phyloP scores from a whole-genome alignment of 495 filamentous ascomycete genomes.

The Cercophora newfieldiana region DNA sequence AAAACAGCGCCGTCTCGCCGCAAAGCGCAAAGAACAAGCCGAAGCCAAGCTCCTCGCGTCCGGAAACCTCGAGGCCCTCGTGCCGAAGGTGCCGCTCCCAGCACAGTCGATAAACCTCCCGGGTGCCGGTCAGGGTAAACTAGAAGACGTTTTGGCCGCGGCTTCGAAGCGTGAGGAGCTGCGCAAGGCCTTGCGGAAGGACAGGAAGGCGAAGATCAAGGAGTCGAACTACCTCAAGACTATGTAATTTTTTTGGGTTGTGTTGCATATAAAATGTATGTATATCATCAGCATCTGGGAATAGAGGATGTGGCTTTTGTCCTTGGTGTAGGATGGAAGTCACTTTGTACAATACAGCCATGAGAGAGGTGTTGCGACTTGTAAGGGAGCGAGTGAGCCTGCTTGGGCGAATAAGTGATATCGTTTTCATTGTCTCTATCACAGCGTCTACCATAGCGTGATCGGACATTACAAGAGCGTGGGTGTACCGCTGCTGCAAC shows the following conservation, averaged over 20 bases:
- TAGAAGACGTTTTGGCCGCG: slow-evolving; percentile 58
- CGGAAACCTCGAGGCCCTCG: slow-evolving; percentile 62
- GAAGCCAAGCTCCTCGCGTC: slow-evolving; percentile 65
- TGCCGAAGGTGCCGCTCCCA: slow-evolving; percentile 74
- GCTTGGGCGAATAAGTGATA: too few species aligned
- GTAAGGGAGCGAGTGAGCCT: too few species aligned
- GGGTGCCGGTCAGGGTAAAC: slow-evolving; percentile 56
- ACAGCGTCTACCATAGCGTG: too few species aligned
- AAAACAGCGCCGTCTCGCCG: slow-evolving; percentile 69
- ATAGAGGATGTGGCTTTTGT: neutral
- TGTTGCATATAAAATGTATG: neutral
- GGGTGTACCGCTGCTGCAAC: too few species aligned
- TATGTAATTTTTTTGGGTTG: slow-evolving; percentile 50
- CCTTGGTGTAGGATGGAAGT: neutral
- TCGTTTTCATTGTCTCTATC: too few species aligned
- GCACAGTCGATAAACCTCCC: slow-evolving; percentile 86
- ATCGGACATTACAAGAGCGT: too few species aligned
- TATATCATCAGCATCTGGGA: neutral
- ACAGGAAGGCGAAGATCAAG: slow-evolving; percentile 79
- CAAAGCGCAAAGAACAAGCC: slow-evolving; percentile 60
- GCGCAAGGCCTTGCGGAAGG: slow-evolving; percentile 66
- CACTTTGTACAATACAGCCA: neutral
- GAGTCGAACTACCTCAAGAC: slow-evolving; percentile 90
- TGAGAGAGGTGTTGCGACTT: neutral
- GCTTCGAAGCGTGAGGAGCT: slow-evolving; percentile 62